Base-by-base conservation (phyloP, 176 grass and related monocot species). In the Aegilops bicornis region DNA sequence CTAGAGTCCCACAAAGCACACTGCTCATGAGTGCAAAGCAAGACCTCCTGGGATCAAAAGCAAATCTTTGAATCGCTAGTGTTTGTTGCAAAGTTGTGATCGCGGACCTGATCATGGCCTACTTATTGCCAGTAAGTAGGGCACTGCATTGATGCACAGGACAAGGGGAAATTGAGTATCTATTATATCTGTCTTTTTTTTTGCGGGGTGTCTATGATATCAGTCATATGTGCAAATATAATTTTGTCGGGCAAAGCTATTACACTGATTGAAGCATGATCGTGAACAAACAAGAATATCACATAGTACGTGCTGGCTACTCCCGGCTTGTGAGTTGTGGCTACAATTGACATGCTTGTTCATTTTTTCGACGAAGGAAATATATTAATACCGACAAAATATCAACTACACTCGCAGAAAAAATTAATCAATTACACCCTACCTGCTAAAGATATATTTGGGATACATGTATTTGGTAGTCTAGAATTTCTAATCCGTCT, bases 81-180 rank as follows among this genome's bases (percentile, higher is more conserved):
- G 43, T 76, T 90, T 31, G 69, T 80, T 85, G 86, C 85, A 69
- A 91, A 83, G 82, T 52, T 88, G 85, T 64, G 36, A 85, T 80
- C 48, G 79, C 48, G 68, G 48, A 43, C 48, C 69, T 64, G 76
- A 84, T 81, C 81, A 91, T 84, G 63, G 12, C 78, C 73, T 83
- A 71, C 80, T 88, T 42, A 83, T 65, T 68, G 27, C 48, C 9
- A 6, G 50, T 16, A 33, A 77, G 61, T 70, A 86, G 88, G 88
- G 19, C 19, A 23, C 27, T 61, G 14, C 45, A 37, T 52, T 70
- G 64, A 31, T 6, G 15, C 25, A 74, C 12, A 79, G 66, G 8
- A 45, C 43, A 60, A 77, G 32, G 20, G 16, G 16, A 54, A 19
- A 54, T 54, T 54, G 7, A 54, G 50, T 54, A 19, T 54, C 16